Conservation (phyloP, 106 monocot genomes). For the Acorus calamus region DNA sequence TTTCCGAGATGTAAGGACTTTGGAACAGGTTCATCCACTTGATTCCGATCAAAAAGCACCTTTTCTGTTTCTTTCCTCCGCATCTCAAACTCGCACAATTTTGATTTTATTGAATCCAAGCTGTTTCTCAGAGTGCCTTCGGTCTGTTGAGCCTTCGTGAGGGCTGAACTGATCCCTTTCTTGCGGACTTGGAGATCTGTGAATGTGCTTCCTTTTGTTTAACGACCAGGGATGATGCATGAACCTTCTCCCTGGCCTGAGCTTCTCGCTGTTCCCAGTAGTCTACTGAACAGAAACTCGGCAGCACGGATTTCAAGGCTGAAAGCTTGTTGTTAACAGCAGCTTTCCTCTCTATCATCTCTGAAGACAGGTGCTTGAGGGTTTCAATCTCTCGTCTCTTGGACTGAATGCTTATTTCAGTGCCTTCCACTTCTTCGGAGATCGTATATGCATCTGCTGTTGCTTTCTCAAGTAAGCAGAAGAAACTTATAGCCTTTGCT, state of each 20-base stretch:
- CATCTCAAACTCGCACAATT: slow-evolving; percentile 30
- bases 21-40: background rate
- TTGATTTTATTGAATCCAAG: slow-evolving; percentile 30
- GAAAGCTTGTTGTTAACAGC: slow-evolving; percentile 26
- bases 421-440: slow-evolving; percentile 3
- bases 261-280: slow-evolving; percentile 39
- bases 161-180: slow-evolving; percentile 23
- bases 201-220: slow-evolving; percentile 51
- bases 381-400: slow-evolving; percentile 22
- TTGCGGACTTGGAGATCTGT: slow-evolving; percentile 20
- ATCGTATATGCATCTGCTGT: slow-evolving; percentile 23
- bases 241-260: slow-evolving; percentile 18
- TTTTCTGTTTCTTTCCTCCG: slow-evolving; percentile 36
- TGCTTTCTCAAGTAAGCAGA: slow-evolving; percentile 34
- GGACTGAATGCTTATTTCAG: slow-evolving; percentile 9
- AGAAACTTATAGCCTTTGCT: slow-evolving; percentile 15
- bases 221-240: slow-evolving; percentile 12
- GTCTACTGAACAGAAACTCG: slow-evolving; percentile 17
- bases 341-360: slow-evolving; percentile 18
- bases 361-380: slow-evolving; percentile 13
- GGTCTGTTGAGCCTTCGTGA: slow-evolving; percentile 15
- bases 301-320: slow-evolving; percentile 23
- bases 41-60: slow-evolving; percentile 37
- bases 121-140: slow-evolving; percentile 40
- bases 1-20: slow-evolving; percentile 27